These are phyloP conservation scores for Linderina pennispora DNA, from an alignment of 192 early-diverging fungal species.

Conservation along the genomic window DNA sequence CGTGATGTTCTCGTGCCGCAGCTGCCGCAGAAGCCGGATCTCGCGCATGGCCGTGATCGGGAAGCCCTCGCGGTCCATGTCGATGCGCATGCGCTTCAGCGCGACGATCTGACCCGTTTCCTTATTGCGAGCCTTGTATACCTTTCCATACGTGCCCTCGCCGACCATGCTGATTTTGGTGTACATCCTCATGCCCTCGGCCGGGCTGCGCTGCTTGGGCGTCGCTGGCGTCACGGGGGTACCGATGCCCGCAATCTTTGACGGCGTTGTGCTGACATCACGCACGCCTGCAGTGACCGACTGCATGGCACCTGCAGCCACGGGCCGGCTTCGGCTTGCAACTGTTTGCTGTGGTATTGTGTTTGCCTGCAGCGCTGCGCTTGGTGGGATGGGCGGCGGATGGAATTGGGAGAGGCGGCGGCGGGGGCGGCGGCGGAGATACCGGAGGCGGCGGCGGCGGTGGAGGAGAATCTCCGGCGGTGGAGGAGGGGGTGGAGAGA, in stretches of 20 bases:
- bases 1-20: conserved; percentile 67
- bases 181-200: conserved; percentile 54
- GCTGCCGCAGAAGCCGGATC: conserved; percentile 66
- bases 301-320: too few relatives aligned
- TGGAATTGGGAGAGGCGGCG: background rate
- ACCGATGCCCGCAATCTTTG: conserved; percentile 5
- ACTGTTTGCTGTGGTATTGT: too few relatives aligned
- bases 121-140: conserved; percentile 72
- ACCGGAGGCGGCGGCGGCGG: conserved; percentile 4
- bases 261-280: background rate
- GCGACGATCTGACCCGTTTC: conserved; percentile 68
- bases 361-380: too few relatives aligned
- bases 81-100: conserved; percentile 76
- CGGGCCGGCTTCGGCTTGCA: too few relatives aligned
- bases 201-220: conserved; percentile 31
- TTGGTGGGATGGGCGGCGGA: conserved; percentile 1
- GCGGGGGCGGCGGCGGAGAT: background rate
- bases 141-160: conserved; percentile 82
- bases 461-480: conserved; percentile 1
- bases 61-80: conserved; percentile 77
- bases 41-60: conserved; percentile 85
- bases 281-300: too few relatives aligned
- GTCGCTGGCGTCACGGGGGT: conserved; percentile 37
- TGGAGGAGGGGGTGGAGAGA: conserved; percentile 5
- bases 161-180: conserved; percentile 73